A percentile compares a stretch with the other conserved stretches of the same genome.
phyloP scores from a whole-genome alignment of 805 yeast genomes.

The Monosporozyma unispora region DNA sequence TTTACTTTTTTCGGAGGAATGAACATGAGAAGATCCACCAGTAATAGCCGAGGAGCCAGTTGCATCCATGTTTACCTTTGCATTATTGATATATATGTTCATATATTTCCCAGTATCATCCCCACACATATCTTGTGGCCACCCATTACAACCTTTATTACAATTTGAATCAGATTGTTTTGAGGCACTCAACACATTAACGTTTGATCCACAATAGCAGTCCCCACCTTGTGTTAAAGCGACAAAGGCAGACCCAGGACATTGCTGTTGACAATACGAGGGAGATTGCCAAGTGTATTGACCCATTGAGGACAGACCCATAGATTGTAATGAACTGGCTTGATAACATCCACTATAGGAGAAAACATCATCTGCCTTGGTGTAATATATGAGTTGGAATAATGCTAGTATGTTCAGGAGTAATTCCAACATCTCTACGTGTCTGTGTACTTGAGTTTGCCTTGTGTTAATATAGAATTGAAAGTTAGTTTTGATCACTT shows the following conservation, averaged over 20 bases:
- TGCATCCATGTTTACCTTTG: slow-evolving; percentile 9
- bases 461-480: no score
- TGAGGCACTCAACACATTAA: slow-evolving; percentile 29
- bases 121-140: slow-evolving; percentile 53
- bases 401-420: no score
- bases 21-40: neutral
- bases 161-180: slow-evolving; percentile 39
- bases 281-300: slow-evolving; percentile 50
- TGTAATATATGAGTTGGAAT: slow-evolving; percentile 19
- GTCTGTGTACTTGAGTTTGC: no score
- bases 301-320: slow-evolving; percentile 33
- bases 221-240: slow-evolving; percentile 45
- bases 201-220: slow-evolving; percentile 58
- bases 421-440: no score
- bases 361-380: slow-evolving; percentile 24
- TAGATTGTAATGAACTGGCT: slow-evolving; percentile 20
- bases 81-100: slow-evolving; percentile 35
- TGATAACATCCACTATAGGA: slow-evolving; percentile 32
- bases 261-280: slow-evolving; percentile 43
- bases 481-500: no score
- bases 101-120: slow-evolving; percentile 38
- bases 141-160: slow-evolving; percentile 49
- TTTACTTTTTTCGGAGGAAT: neutral
- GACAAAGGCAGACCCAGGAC: slow-evolving; percentile 41
- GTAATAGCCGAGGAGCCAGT: neutral